phyloP scores from a whole-genome alignment of 768 basidiomycete genomes.

The Pleurotus sapidus region DNA sequence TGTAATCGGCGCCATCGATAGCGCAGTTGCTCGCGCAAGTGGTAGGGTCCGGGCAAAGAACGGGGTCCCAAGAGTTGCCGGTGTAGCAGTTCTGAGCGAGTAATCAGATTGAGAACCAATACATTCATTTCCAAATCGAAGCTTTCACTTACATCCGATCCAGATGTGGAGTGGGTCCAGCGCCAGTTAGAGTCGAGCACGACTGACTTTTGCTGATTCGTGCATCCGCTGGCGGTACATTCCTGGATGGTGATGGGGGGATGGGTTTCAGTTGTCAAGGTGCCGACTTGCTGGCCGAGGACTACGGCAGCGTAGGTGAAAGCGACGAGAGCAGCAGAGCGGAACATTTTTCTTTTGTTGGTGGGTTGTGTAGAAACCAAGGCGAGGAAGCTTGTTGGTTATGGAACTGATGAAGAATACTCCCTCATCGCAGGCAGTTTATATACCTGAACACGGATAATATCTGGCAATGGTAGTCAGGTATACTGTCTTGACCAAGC shows the following conservation, averaged over 20 bases:
- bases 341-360: slow-evolving; percentile 26
- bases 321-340: slow-evolving; percentile 28
- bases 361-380: not conserved
- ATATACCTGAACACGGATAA: slow-evolving; percentile 1
- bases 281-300: slow-evolving; percentile 49
- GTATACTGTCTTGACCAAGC: not conserved
- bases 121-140: not conserved
- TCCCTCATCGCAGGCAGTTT: not conserved
- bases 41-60: slow-evolving; percentile 36
- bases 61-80: slow-evolving; percentile 38
- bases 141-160: slow-evolving; percentile 8
- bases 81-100: slow-evolving; percentile 27
- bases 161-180: slow-evolving; percentile 36
- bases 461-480: not conserved
- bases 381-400: not conserved
- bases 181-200: slow-evolving; percentile 55
- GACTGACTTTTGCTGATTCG: slow-evolving; percentile 27
- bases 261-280: slow-evolving; percentile 42
- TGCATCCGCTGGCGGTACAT: slow-evolving; percentile 45
- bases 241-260: slow-evolving; percentile 40
- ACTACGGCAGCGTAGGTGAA: slow-evolving; percentile 32
- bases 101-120: not conserved
- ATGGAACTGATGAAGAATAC: not conserved
- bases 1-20: slow-evolving; percentile 25
- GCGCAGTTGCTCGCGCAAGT: slow-evolving; percentile 12